phyloP scores from a whole-genome alignment of 371 early-diverging fungal genomes.

The Aphelidium insulamus region DNA sequence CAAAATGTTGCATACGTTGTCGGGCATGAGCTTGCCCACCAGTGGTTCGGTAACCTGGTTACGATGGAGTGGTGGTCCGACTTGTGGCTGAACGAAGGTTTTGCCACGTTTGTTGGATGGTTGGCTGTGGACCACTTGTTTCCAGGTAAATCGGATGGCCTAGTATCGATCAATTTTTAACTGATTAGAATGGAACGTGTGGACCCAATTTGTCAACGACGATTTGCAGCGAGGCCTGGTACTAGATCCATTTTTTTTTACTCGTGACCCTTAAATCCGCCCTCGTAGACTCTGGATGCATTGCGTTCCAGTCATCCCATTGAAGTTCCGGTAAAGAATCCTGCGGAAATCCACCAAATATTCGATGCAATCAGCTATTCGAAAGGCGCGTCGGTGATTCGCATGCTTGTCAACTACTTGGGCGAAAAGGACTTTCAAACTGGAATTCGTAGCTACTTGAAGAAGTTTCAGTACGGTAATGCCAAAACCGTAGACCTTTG shows the following conservation, averaged over 20 bases:
- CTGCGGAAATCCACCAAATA: constrained; percentile 53
- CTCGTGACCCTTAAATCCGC: constrained; percentile 83
- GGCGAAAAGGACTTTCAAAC: constrained; percentile 41
- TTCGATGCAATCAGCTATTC: constrained; percentile 65
- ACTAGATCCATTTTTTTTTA: constrained; percentile 54
- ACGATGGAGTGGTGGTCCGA: constrained; percentile 88
- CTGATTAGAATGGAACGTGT: constrained; percentile 54
- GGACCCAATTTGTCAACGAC: constrained; percentile 46
- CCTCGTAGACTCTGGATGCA: no score
- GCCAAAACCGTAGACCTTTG: constrained; percentile 71
- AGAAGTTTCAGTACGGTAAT: constrained; percentile 53
- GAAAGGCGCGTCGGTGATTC: constrained; percentile 82
- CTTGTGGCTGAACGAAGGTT: constrained; percentile 94
- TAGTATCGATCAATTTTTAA: no score
- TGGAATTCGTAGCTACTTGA: constrained; percentile 61
- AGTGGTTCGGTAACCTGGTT: constrained; percentile 96
- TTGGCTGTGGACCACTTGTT: constrained; percentile 53
- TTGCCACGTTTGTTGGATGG: constrained; percentile 81
- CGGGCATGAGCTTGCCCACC: constrained; percentile 86
- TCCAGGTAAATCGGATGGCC: no score
- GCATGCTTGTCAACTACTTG: constrained; percentile 68
- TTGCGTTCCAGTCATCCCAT: constrained; percentile 78
- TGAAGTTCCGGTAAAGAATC: constrained; percentile 59
- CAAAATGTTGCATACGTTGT: constrained; percentile 61
- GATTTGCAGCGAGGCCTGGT: constrained; percentile 41